Evolutionary conservation across 2,329 filamentous ascomycete genomes (phyloP), one percentile per base, ranked within the genome.

Genomic region (Sclerotinia minor): DNA sequence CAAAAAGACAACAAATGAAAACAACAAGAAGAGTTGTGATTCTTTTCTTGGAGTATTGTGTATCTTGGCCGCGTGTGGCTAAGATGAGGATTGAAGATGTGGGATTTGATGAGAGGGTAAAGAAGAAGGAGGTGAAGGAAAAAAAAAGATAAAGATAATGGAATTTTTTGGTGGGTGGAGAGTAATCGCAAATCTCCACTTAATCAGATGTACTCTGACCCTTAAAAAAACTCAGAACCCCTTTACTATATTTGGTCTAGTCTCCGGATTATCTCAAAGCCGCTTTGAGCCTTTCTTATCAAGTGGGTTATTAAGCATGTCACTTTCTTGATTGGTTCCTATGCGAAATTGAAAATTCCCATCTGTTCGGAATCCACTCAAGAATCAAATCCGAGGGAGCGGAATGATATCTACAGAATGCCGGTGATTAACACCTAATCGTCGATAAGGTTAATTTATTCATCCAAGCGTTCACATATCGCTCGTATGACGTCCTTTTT

Each of bases 1-100:
- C 45, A 52, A 5, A 54, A 64, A 55, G 35, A 61, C 59, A 57
- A 9, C 11, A 26, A 44, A 35, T 21, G 38, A 54, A 5, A 52
- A 52, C n/a, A 61, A 61, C 66, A 69, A 49, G 52, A 66, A 67
- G 64, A 69, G 65, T 47, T 68, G 65, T n/a, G 67, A 49, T 52
- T 17, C 67, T n/a, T 55, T 70, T 49, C 45, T 69, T 45, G 69
- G 9, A 35, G 35, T 60, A 38, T 67, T 70, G 72, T 75, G 4
- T 57, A 63, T 63, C 75, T 71, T 71, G 71, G 76, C 76, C 76
- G 76, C 75, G 72, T 67, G 76, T 77, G 75, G 76, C 75, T 75
- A 70, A 72, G 65, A 67, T 54, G 35, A 29, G 32, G 24, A 24
- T 38, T 44, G 38, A 61, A 47, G 32, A 66, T n/a, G 44, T 26